Conservation (phyloP, 2,329 filamentous ascomycete genomes). For the Paecilomyces niveus region DNA sequence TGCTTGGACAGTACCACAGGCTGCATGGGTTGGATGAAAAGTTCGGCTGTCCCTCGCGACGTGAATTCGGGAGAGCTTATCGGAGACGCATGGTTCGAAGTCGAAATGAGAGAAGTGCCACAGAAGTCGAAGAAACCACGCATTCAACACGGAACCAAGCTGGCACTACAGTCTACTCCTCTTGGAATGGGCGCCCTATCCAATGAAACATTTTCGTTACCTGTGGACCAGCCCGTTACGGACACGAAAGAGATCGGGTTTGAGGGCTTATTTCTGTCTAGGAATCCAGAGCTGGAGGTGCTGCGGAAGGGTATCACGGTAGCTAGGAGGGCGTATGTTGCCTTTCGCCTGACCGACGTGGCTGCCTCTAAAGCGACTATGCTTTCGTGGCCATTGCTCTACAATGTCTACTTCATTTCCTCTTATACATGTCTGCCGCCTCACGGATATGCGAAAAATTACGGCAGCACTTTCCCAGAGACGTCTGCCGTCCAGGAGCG, state of each 20-base stretch:
- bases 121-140: conserved; percentile 27
- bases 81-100: conserved; percentile 44
- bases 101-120: conserved; percentile 30
- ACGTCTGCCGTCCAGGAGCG: background rate
- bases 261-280: conserved; percentile 17
- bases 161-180: conserved; percentile 33
- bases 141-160: conserved; percentile 36
- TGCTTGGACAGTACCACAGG: conserved; percentile 38
- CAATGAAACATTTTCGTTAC: conserved; percentile 30
- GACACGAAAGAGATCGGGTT: conserved; percentile 13
- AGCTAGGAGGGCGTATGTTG: conserved; percentile 18
- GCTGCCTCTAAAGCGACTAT: conserved; percentile 6
- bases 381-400: conserved; percentile 34
- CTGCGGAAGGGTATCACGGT: conserved; percentile 9
- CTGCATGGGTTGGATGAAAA: conserved; percentile 51
- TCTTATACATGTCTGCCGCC: conserved; percentile 48
- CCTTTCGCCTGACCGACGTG: conserved; percentile 13
- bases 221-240: conserved; percentile 21
- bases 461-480: background rate
- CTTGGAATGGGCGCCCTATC: conserved; percentile 32
- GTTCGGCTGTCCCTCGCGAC: conserved; percentile 33
- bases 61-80: conserved; percentile 17
- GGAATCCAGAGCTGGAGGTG: conserved; percentile 10
- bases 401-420: conserved; percentile 49
- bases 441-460: conserved; percentile 18